Evolutionary conservation across 345 rosid species (phyloP).

Genomic region (Boechera divaricarpa): DNA sequence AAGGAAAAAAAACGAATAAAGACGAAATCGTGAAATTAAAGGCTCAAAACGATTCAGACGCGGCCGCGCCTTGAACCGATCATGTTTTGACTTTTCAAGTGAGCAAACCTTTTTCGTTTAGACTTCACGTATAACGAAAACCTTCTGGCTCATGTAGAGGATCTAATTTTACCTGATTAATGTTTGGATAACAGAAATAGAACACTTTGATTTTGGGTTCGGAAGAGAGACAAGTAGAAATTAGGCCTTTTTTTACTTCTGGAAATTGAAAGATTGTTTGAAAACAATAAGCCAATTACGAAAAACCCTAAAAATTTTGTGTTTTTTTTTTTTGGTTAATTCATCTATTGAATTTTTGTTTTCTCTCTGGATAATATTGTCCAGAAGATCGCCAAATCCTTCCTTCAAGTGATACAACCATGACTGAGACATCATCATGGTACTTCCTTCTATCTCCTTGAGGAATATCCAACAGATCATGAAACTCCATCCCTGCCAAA

Average conservation of each 20-base stretch:
- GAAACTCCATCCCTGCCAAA: constrained; percentile 89
- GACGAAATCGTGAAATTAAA: constrained; percentile 48
- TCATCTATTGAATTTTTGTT: constrained; percentile 40
- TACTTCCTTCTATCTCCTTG: constrained; percentile 95
- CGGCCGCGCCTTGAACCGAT: constrained; percentile 11
- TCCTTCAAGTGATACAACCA: constrained; percentile 98
- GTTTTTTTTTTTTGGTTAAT: constrained; percentile 7
- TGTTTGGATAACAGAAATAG: background rate
- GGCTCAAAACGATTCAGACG: constrained; percentile 44
- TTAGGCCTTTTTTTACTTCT: constrained; percentile 15
- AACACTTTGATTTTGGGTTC: too few relatives aligned
- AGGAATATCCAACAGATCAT: constrained; percentile 88
- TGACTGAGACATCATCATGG: constrained; percentile 94
- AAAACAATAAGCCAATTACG: constrained; percentile 34
- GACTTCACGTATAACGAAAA: too few relatives aligned
- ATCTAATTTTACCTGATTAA: background rate
- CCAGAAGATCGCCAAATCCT: constrained; percentile 98
- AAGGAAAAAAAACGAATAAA: constrained; percentile 26
- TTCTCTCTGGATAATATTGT: constrained; percentile 49
- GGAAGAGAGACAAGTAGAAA: background rate
- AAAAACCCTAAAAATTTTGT: background rate
- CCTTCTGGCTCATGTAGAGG: too few relatives aligned
- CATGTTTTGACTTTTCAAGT: background rate
- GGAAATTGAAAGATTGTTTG: constrained; percentile 23
- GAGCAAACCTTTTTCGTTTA: background rate